phyloP scores from a whole-genome alignment of 176 grass and related monocot species.

The Juncus inflexus region DNA sequence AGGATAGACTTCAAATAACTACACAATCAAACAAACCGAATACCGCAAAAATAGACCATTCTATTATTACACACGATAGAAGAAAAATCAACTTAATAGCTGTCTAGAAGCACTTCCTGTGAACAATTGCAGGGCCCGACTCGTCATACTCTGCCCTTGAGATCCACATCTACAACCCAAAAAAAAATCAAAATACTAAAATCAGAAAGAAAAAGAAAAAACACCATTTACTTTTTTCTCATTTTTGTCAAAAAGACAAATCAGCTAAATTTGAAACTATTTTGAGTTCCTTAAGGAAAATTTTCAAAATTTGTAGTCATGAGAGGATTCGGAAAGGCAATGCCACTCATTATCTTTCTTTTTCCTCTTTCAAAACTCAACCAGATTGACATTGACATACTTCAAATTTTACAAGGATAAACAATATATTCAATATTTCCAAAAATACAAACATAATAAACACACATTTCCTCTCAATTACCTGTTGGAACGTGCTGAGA shows the following conservation, averaged over 20 bases:
- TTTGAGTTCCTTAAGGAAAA: too few relatives aligned
- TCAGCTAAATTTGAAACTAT: too few relatives aligned
- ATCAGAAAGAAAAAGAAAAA: too few relatives aligned
- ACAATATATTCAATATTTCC: too few relatives aligned
- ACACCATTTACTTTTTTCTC: too few relatives aligned
- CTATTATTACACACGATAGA: slow-evolving; percentile 31
- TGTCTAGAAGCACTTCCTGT: slow-evolving; percentile 80
- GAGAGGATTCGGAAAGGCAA: too few relatives aligned
- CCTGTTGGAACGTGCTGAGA: slow-evolving; percentile 88
- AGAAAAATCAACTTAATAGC: slow-evolving; percentile 13
- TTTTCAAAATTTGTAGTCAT: too few relatives aligned
- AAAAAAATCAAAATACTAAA: neutral
- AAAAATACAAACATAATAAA: slow-evolving; percentile 10
- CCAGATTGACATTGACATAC: too few relatives aligned
- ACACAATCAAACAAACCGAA: slow-evolving; percentile 22
- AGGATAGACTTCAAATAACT: neutral
- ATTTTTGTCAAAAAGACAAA: too few relatives aligned
- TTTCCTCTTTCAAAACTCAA: too few relatives aligned
- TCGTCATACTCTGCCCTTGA: slow-evolving; percentile 72
- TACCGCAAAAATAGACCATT: slow-evolving; percentile 3
- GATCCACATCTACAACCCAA: slow-evolving; percentile 71
- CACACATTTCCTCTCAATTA: slow-evolving; percentile 5
- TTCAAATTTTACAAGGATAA: too few relatives aligned
- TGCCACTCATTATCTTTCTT: too few relatives aligned
- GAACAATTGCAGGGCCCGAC: slow-evolving; percentile 74